These are phyloP conservation scores for Holtermannia corniformis DNA, from an alignment of 768 basidiomycete species.

Conservation along the genomic window DNA sequence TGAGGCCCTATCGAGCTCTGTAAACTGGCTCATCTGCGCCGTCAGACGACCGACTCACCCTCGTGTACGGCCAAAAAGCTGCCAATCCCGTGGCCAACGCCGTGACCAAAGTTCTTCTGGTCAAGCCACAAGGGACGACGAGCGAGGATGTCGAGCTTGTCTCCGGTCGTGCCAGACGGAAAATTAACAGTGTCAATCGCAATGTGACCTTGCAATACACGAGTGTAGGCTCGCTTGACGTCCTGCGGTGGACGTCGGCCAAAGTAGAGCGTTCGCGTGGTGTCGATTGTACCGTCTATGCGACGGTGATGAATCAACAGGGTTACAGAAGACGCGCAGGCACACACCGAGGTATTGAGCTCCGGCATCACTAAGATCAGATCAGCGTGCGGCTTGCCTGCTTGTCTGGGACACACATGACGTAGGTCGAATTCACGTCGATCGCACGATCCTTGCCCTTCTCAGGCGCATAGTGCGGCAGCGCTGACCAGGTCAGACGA, in stretches of 20 bases:
- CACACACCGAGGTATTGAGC: conserved; percentile 44
- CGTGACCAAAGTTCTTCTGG: conserved; percentile 40
- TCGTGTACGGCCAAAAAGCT: conserved; percentile 39
- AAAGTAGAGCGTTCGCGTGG: conserved; percentile 52
- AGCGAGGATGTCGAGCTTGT: conserved; percentile 78
- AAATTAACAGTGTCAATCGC: conserved; percentile 83
- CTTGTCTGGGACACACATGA: conserved; percentile 54
- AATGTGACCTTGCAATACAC: conserved; percentile 94
- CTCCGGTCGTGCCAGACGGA: conserved; percentile 78
- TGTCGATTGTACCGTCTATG: conserved; percentile 68
- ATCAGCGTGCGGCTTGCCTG: neutral
- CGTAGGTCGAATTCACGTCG: conserved; percentile 68
- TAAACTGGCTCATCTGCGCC: neutral
- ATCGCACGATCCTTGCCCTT: conserved; percentile 62
- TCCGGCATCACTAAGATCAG: conserved; percentile 66
- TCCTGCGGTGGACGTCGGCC: conserved; percentile 78
- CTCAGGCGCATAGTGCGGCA: conserved; percentile 84
- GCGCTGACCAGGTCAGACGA: conserved; percentile 45
- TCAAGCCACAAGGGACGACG: conserved; percentile 68
- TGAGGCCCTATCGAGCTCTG: conserved; percentile 48
- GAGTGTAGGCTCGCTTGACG: conserved; percentile 74
- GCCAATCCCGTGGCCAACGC: conserved; percentile 40
- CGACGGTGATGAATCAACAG: conserved; percentile 46
- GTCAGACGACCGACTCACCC: conserved; percentile 17
- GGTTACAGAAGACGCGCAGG: neutral